A percentile compares a stretch with the other conserved stretches of the same genome.
Evolutionary conservation across 345 rosid species (phyloP).

Genomic region (Eucalyptus pauciflora): DNA sequence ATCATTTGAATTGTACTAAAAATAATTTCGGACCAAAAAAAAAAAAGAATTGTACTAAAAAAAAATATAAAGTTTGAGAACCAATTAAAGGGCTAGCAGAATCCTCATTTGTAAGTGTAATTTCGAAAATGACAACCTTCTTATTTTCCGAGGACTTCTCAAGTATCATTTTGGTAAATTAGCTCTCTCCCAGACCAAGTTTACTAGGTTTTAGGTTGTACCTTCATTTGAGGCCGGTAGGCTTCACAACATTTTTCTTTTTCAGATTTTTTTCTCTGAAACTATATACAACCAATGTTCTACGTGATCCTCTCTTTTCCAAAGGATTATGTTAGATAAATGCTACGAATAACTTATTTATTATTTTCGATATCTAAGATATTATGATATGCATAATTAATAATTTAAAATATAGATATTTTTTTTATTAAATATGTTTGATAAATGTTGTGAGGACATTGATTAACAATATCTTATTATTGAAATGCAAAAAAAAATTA

Average conservation of each 20-base stretch:
- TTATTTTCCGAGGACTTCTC: background rate
- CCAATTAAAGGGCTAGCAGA: background rate
- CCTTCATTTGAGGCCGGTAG: background rate
- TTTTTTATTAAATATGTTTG: background rate
- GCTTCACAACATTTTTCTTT: background rate
- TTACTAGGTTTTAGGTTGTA: background rate
- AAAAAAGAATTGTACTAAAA: background rate
- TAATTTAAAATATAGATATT: background rate
- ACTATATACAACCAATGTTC: background rate
- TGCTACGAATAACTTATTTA: background rate
- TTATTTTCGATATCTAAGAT: background rate
- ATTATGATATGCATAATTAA: background rate
- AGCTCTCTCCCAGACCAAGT: background rate
- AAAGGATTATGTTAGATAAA: background rate
- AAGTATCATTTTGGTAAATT: background rate
- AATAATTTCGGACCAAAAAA: too few relatives aligned
- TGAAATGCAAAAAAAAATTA: background rate
- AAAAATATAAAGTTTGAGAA: background rate
- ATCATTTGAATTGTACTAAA: background rate
- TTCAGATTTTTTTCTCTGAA: background rate
- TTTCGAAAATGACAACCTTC: background rate
- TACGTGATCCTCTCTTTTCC: background rate
- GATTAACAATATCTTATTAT: background rate
- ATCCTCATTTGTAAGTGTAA: background rate
- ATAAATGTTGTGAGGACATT: background rate